These are phyloP conservation scores for Microglena sp. DNA, from an alignment of 139 green algal species.

Conservation along the genomic window DNA sequence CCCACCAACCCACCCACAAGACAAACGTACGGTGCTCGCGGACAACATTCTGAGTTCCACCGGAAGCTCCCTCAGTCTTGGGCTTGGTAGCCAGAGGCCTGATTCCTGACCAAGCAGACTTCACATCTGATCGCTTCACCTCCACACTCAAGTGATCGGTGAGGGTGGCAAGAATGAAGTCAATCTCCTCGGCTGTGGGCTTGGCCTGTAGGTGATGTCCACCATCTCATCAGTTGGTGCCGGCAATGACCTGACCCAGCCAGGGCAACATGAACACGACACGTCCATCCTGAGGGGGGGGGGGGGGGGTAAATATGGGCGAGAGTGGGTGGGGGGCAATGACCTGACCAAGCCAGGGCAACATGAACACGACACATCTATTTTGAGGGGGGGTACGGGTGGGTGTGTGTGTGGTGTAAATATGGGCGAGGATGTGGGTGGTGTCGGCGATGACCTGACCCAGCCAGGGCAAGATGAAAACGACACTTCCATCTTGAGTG, in stretches of 20 bases:
- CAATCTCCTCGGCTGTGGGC: neutral
- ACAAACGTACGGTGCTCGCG: slow-evolving; percentile 38
- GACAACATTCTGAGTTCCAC: slow-evolving; percentile 35
- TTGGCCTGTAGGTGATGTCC: neutral
- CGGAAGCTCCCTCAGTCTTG: slow-evolving; percentile 1
- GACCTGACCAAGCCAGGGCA: slow-evolving; percentile 76
- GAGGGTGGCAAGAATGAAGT: slow-evolving; percentile 91
- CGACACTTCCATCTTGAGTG: slow-evolving; percentile 86
- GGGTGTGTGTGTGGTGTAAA: slow-evolving; percentile 2
- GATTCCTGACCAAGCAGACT: slow-evolving; percentile 87
- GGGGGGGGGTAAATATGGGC: neutral
- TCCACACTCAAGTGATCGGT: slow-evolving; percentile 79
- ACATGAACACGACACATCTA: slow-evolving; percentile 93
- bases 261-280: slow-evolving; percentile 96
- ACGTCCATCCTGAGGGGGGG: slow-evolving; percentile 61
- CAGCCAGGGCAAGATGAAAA: slow-evolving; percentile 96
- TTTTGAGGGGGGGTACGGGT: slow-evolving; percentile 36
- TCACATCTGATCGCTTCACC: slow-evolving; percentile 73
- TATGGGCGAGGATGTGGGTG: neutral
- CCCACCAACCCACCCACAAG: too few relatives aligned
- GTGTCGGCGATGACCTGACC: neutral
- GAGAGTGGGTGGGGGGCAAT: slow-evolving; percentile 57
- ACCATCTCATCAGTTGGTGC: slow-evolving; percentile 74
- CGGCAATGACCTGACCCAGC: slow-evolving; percentile 76
- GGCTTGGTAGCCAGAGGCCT: slow-evolving; percentile 80